Base-by-base conservation (phyloP, 2,329 filamentous ascomycete species). In the Rosellinia necatrix region DNA sequence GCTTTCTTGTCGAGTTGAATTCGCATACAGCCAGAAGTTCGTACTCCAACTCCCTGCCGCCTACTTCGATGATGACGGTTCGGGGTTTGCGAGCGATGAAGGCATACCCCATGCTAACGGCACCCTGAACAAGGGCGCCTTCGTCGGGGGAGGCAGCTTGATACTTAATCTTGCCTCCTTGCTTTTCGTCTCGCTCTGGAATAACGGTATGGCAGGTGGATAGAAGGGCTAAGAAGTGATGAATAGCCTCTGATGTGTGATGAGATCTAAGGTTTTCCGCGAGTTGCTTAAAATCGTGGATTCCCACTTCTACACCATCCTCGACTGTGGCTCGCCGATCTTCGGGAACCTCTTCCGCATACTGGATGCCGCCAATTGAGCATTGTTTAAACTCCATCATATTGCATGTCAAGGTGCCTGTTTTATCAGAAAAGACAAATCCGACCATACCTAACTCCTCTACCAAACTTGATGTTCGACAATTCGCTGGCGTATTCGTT, bases 321-420 rank as follows among this genome's bases (percentile, higher is more conserved):
- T 90, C 83, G n/a, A 86, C 78, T 1, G 87, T 89, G 1, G 91
- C 88, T 66, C 90, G 84, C 54, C 91, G 86, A 70, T 99, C 94
- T 73, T 99, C 94, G 0, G 94, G 89, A 1, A 97, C 86, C 38
- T 93, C 91, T 50, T 94, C 92, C 10, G 91, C 89, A 70, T 99
- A 99, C 74, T 96, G 93, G 49, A 97, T 87, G 22, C 94, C 94
- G 22, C 86, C 91, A 69, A 99, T 97, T 0, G 90, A 89, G 68
- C 90, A 96, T 73, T 97, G 92, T 71, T 92, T 92, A 74, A 97
- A 99, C 73, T 97, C 93, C 94, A 99, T 97, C 81, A 91, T 87
- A 70, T 97, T 97, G 76, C 92, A 96, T n/a, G 93, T 97, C 68
- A 97, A 78, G 3, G 93, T 97, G 38, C 93, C 93, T 1, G 93